Percentiles rank a stretch among this genome's conserved stretches.
Conservation (phyloP, 129 eudicot genomes). For the Kitagawia praeruptora region DNA sequence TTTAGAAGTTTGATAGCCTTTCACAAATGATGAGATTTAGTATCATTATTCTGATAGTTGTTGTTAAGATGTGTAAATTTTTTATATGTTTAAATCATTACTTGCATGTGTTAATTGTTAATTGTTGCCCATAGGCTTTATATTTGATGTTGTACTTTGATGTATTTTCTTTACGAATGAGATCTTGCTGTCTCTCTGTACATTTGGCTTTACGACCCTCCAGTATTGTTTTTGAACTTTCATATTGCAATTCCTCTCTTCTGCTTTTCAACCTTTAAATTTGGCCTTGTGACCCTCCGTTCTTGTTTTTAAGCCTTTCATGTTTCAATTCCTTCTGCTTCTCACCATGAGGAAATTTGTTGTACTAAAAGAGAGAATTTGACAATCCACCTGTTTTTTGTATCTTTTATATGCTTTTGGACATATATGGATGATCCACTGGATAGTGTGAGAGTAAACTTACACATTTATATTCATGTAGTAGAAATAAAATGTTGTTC, state of each 20-base stretch:
- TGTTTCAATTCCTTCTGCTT: neutral
- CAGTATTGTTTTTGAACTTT: neutral
- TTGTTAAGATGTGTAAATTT: neutral
- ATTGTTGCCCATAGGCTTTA: neutral
- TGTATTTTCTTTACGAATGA: neutral
- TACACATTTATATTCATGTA: neutral
- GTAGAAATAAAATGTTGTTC: neutral
- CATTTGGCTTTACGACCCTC: neutral
- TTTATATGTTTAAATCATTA: neutral
- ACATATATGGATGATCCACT: neutral
- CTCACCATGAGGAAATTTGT: neutral
- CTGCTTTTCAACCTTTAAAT: neutral
- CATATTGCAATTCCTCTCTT: neutral
- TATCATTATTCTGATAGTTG: neutral
- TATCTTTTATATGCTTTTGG: neutral
- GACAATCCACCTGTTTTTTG: no score
- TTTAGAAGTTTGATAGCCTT: neutral
- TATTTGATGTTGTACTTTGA: neutral
- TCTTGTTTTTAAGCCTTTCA: neutral
- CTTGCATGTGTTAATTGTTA: neutral
- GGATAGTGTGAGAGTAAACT: neutral
- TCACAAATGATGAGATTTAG: neutral
- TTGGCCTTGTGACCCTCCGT: neutral
- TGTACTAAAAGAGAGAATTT: no score
- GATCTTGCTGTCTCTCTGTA: neutral